Evolutionary conservation across 2,329 filamentous ascomycete genomes (phyloP), one percentile per base, ranked within the genome.

Genomic region (Dothistroma pini): DNA sequence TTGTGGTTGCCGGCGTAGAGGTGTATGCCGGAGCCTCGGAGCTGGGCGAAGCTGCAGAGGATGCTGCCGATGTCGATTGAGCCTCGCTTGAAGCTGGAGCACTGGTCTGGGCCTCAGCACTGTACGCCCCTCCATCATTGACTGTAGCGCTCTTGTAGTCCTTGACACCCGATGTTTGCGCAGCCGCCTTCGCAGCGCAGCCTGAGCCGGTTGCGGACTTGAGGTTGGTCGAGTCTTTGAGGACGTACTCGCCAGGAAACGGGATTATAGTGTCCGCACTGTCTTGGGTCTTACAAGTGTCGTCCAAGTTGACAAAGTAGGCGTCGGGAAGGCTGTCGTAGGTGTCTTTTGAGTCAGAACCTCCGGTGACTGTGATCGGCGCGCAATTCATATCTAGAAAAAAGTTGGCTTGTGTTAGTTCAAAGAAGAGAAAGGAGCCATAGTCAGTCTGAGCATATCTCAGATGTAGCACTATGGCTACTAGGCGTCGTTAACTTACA

Each of bases 381-480:
- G 89, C 91, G 68, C 95, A 97, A 82, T 96, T 95, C 91, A 96
- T 96, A 81, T 97, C 25, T 29, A 3, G 25, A 29, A 29, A 6
- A 6, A 29, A 6, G 25, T 29, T 29, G 6, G 25, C 25, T 29
- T 29, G 25, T 2, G 25, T 29, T 29, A 3, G 3, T 29, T 2
- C 25, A 29, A 29, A 29, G 25, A 29, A 3, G 25, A 6, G 25
- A 6, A 6, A 29, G 25, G 25, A 29, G 25, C 25, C 25, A 29
- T 29, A 29, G 25, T 29, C 25, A 29, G 25, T 29, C 25, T 29
- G 25, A 29, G 25, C 25, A 29, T 29, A 3, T 29, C 25, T 29
- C 25, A 29, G 25, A 29, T 29, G 25, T 6, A 29, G 25, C 25
- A 29, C 25, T 29, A 29, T 29, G 25, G 25, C 25, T 29, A 6